Evolutionary conservation across 345 rosid genomes (phyloP).

Genomic region (Acer negundo): DNA sequence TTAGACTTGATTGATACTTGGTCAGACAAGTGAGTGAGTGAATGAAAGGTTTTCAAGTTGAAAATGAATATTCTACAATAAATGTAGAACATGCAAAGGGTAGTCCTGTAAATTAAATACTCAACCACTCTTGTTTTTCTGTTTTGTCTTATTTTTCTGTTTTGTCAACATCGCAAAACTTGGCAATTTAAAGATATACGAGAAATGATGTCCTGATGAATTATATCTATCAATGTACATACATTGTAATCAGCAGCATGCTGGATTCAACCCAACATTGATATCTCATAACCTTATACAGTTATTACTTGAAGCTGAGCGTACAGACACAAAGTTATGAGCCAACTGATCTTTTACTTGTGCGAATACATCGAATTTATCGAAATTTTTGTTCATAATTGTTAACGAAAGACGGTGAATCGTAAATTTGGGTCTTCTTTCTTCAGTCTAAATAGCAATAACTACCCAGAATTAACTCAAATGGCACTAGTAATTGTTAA

Average conservation of each 20-base stretch:
- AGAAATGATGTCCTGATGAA: slow-evolving; percentile 1
- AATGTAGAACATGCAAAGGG: slow-evolving; percentile 11
- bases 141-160: slow-evolving; percentile 19
- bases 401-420: not conserved
- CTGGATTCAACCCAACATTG: not conserved
- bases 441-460: no score
- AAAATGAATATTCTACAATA: not conserved
- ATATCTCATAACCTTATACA: not conserved
- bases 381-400: not conserved
- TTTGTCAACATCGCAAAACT: slow-evolving; percentile 25
- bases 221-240: not conserved
- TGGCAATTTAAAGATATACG: slow-evolving; percentile 4
- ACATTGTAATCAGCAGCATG: not conserved
- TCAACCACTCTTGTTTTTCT: not conserved
- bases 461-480: not conserved
- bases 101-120: not conserved
- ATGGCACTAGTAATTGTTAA: no score
- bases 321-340: not conserved
- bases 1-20: not conserved
- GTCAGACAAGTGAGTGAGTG: not conserved
- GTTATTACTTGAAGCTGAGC: not conserved
- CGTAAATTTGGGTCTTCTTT: not conserved
- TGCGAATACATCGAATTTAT: not conserved
- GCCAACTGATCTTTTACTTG: no score
- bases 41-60: not conserved